phyloP scores from a whole-genome alignment of 176 grass and related monocot species.

The Triticum turgidum region DNA sequence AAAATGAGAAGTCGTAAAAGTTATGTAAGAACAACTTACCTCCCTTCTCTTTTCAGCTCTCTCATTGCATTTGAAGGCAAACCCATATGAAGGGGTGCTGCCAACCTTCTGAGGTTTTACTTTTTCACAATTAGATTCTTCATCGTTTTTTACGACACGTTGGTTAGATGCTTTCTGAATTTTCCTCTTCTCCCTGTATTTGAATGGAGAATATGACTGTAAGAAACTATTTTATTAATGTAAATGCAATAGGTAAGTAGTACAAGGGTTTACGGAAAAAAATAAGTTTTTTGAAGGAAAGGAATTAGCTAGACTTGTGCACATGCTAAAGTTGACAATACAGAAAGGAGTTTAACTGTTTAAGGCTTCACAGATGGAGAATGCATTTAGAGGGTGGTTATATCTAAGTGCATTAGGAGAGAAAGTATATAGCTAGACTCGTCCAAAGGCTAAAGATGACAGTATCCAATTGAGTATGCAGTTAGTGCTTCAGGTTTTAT shows the following conservation, averaged over 20 bases:
- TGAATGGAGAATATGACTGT: neutral
- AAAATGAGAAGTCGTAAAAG: constrained; percentile 13
- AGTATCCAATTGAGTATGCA: neutral
- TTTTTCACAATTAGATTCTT: constrained; percentile 37
- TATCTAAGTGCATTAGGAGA: neutral
- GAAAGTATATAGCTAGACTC: neutral
- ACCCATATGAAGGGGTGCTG: constrained; percentile 49
- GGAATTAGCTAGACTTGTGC: neutral
- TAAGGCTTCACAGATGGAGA: neutral
- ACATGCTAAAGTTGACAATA: neutral
- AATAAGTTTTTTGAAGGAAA: neutral
- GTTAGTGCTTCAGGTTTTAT: neutral
- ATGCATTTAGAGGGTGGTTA: neutral
- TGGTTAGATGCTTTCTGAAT: constrained; percentile 38
- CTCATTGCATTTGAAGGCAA: constrained; percentile 70
- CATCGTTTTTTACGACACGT: constrained; percentile 37
- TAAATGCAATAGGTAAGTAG: neutral
- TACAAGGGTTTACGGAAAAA: neutral
- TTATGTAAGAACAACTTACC: constrained; percentile 33
- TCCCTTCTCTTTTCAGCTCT: constrained; percentile 72
- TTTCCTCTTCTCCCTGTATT: constrained; percentile 54
- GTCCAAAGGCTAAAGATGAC: neutral
- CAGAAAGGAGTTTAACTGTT: neutral
- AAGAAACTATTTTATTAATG: constrained; percentile 7
- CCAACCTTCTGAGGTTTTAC: constrained; percentile 45